phyloP scores from a whole-genome alignment of 306 rosid species.

The Vigna trinervia region DNA sequence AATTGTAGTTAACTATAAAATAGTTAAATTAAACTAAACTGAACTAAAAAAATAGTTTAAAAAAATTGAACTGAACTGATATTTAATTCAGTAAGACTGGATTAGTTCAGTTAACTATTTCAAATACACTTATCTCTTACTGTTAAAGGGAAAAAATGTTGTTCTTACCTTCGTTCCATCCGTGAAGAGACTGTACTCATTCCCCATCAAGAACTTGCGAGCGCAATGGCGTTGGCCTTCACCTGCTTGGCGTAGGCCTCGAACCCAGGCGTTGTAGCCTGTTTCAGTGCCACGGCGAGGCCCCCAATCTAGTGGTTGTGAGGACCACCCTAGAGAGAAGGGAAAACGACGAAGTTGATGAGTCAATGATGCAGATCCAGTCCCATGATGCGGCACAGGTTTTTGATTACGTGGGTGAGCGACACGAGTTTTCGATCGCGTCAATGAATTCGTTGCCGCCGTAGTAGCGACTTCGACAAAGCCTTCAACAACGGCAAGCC shows the following conservation, averaged over 20 bases:
- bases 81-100: no score
- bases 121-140: no score
- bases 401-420: slow-evolving; percentile 52
- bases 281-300: slow-evolving; percentile 93
- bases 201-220: slow-evolving; percentile 75
- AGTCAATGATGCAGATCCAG: slow-evolving; percentile 73
- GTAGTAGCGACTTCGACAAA: slow-evolving; percentile 68
- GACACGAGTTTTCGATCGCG: slow-evolving; percentile 62
- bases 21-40: no score
- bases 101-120: no score
- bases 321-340: slow-evolving; percentile 98
- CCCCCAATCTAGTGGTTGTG: slow-evolving; percentile 99
- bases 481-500: no score
- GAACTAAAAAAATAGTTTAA: no score
- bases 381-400: slow-evolving; percentile 80
- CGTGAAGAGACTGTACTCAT: slow-evolving; percentile 91
- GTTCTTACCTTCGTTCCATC: slow-evolving; percentile 68
- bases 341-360: slow-evolving; percentile 95
- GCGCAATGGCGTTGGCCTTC: slow-evolving; percentile 91
- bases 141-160: no score
- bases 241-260: slow-evolving; percentile 91
- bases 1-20: no score
- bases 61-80: no score
- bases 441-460: slow-evolving; percentile 98
- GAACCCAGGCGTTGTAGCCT: slow-evolving; percentile 76